Evolutionary conservation across 805 yeast genomes (phyloP).

Genomic region (Metschnikowia reukaufii): DNA sequence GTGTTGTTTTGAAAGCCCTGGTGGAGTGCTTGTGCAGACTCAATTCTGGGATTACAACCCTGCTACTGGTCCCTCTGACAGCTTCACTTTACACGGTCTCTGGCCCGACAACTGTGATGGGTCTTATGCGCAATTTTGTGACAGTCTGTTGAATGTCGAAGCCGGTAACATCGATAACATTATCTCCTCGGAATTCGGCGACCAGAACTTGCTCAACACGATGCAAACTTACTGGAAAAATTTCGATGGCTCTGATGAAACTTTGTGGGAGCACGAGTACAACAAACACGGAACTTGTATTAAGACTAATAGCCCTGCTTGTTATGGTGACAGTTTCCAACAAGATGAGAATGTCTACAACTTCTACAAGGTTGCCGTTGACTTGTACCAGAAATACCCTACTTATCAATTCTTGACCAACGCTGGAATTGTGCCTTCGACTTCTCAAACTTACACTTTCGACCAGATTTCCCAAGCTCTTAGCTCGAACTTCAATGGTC

Average conservation of each 20-base stretch:
- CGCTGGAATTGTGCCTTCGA: conserved; percentile 39
- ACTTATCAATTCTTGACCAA: conserved; percentile 36
- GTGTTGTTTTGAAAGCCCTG: conserved; percentile 43
- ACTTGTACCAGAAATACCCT: conserved; percentile 33
- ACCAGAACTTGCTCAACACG: conserved; percentile 21
- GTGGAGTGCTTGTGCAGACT: conserved; percentile 40
- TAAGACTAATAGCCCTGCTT: conserved; percentile 36
- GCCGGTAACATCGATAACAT: conserved; percentile 25
- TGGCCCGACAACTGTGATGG: conserved; percentile 47
- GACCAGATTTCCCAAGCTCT: conserved; percentile 35
- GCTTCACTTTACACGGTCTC: conserved; percentile 45
- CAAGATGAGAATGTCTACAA: conserved; percentile 29
- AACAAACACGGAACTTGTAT: conserved; percentile 47
- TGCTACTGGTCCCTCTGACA: conserved; percentile 32
- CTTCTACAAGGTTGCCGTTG: conserved; percentile 31
- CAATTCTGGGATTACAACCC: conserved; percentile 43
- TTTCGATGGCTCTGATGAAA: conserved; percentile 33
- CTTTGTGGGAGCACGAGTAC: conserved; percentile 44
- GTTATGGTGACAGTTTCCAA: conserved; percentile 28
- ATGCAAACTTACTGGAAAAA: conserved; percentile 24
- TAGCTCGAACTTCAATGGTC: conserved; percentile 29
- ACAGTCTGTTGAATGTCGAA: conserved; percentile 27
- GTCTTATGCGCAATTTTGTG: conserved; percentile 36
- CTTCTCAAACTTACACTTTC: conserved; percentile 32
- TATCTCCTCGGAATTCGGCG: conserved; percentile 26